Conservation (phyloP, 2,329 filamentous ascomycete genomes). For the Botrytis squamosa region DNA sequence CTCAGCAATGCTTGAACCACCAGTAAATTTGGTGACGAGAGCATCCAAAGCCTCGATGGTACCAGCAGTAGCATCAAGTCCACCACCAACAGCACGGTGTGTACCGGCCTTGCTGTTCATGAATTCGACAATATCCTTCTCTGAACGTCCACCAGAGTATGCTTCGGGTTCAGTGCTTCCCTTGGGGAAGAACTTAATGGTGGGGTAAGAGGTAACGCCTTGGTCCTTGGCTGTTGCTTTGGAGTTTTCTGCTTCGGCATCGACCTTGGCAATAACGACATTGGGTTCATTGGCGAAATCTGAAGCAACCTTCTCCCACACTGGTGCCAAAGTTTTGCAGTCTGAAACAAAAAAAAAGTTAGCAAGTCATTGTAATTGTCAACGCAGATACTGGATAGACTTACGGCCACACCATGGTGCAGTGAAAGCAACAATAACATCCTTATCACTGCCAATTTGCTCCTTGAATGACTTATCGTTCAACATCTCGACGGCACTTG, state of each 20-base stretch:
- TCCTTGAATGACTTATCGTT: conserved; percentile 76
- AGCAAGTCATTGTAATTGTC: not conserved
- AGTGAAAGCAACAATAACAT: conserved; percentile 94
- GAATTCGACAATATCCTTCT: conserved; percentile 74
- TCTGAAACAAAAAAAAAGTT: conserved; percentile 54
- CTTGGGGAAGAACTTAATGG: conserved; percentile 95
- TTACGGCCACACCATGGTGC: conserved; percentile 98
- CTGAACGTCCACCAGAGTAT: conserved; percentile 75
- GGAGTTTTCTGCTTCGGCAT: conserved; percentile 83
- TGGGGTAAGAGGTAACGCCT: conserved; percentile 84
- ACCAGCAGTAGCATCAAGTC: conserved; percentile 74
- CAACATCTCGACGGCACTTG: conserved; percentile 76
- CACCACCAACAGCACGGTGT: conserved; percentile 77
- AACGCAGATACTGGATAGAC: conserved; percentile 19
- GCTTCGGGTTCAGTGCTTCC: conserved; percentile 69
- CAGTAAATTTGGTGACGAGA: conserved; percentile 71
- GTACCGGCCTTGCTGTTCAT: conserved; percentile 89
- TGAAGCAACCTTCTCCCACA: conserved; percentile 81
- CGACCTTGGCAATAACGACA: conserved; percentile 91
- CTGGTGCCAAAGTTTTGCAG: conserved; percentile 91
- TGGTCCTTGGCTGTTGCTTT: conserved; percentile 75
- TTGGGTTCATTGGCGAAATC: conserved; percentile 76
- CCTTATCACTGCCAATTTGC: conserved; percentile 77
- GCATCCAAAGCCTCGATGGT: conserved; percentile 77
- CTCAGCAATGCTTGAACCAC: conserved; percentile 56